A percentile compares a stretch with the other conserved stretches of the same genome.
Conservation (phyloP, 1,284 basidiomycete genomes). For the Singerocomus rubriflavus region DNA sequence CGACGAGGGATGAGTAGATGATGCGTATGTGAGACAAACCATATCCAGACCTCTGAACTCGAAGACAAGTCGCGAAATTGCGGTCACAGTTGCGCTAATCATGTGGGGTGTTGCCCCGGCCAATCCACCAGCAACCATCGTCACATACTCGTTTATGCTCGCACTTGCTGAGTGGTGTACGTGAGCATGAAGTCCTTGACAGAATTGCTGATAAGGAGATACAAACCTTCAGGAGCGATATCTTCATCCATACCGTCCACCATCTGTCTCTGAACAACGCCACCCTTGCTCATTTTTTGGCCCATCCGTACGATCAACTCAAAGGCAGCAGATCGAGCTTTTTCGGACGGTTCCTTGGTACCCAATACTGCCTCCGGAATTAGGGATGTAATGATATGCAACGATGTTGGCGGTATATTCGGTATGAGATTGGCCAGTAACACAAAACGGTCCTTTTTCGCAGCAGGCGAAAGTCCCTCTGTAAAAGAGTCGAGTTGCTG, state of each 20-base stretch:
- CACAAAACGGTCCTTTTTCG: slow-evolving; percentile 90
- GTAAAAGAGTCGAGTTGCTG: slow-evolving; percentile 62
- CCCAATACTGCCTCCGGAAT: slow-evolving; percentile 97
- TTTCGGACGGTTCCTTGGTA: slow-evolving; percentile 97
- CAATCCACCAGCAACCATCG: slow-evolving; percentile 95
- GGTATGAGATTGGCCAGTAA: slow-evolving; percentile 76
- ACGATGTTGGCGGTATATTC: slow-evolving; percentile 63
- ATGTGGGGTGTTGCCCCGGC: slow-evolving; percentile 95
- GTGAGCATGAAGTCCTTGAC: slow-evolving; percentile 4
- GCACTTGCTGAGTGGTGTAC: slow-evolving; percentile 57
- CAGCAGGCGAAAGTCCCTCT: slow-evolving; percentile 73
- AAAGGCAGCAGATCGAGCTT: slow-evolving; percentile 86
- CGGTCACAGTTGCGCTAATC: slow-evolving; percentile 97
- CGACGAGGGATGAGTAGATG: slow-evolving; percentile 1
- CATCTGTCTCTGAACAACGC: slow-evolving; percentile 75
- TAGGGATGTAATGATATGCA: slow-evolving; percentile 86
- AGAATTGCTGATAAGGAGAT: neutral
- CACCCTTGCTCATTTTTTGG: slow-evolving; percentile 87
- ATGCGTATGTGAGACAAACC: neutral
- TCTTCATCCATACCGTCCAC: slow-evolving; percentile 83
- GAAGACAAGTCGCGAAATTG: slow-evolving; percentile 90
- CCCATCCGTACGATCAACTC: slow-evolving; percentile 92
- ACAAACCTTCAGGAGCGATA: slow-evolving; percentile 54
- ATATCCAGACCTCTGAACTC: slow-evolving; percentile 81
- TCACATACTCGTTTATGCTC: slow-evolving; percentile 90